phyloP scores from a whole-genome alignment of 331 rosid species.

The Quercus lobata region DNA sequence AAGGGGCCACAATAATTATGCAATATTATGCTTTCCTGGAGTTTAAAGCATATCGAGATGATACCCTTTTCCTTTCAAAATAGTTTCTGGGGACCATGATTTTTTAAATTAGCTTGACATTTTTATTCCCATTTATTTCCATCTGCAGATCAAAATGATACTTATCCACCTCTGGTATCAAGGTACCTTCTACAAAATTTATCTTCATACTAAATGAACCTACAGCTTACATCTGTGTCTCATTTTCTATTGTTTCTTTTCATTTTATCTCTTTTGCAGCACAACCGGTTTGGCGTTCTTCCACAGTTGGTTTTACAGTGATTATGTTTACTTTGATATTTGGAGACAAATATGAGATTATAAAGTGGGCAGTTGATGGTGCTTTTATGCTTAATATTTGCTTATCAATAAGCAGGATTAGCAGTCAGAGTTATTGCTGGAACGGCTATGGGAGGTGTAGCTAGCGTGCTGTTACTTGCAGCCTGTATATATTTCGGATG shows the following conservation, averaged over 20 bases:
- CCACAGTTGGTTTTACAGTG: slow-evolving; percentile 26
- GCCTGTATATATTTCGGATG: slow-evolving; percentile 32
- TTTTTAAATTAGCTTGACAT: slow-evolving; percentile 3
- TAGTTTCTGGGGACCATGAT: slow-evolving; percentile 4
- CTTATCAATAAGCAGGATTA: slow-evolving; percentile 54
- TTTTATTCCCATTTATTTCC: slow-evolving; percentile 10
- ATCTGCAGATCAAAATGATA: slow-evolving; percentile 62
- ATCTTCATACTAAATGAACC: slow-evolving; percentile 1
- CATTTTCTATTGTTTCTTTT: background rate
- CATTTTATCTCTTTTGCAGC: slow-evolving; percentile 50
- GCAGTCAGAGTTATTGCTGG: slow-evolving; percentile 60
- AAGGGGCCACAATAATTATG: background rate
- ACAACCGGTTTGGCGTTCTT: slow-evolving; percentile 58
- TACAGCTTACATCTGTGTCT: background rate
- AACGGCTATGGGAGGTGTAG: slow-evolving; percentile 47
- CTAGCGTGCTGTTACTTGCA: slow-evolving; percentile 44
- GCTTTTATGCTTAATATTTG: slow-evolving; percentile 30
- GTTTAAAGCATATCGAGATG: background rate
- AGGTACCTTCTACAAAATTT: slow-evolving; percentile 48
- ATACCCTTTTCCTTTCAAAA: background rate
- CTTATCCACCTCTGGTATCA: slow-evolving; percentile 33
- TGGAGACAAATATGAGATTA: slow-evolving; percentile 1
- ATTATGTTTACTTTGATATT: slow-evolving; percentile 16
- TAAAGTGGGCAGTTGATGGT: slow-evolving; percentile 9
- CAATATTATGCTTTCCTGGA: background rate